Conservation (phyloP, 148 eudicot species). For the Agrostemma githago region DNA sequence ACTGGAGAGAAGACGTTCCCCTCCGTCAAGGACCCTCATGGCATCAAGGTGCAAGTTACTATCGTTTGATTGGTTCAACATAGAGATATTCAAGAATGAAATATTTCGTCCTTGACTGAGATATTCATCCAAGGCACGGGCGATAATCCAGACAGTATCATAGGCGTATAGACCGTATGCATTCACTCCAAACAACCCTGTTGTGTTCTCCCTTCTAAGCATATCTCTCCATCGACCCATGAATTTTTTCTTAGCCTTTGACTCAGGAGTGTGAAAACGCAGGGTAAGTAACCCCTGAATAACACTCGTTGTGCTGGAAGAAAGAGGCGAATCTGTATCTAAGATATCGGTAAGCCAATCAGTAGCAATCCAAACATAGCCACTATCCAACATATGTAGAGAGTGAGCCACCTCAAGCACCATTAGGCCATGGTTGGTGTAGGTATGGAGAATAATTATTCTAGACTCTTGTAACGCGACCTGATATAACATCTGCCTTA, state of each 20-base stretch:
- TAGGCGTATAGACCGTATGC: slow-evolving; percentile 65
- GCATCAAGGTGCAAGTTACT: slow-evolving; percentile 45
- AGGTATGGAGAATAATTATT: slow-evolving; percentile 49
- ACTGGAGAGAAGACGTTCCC: slow-evolving; percentile 35
- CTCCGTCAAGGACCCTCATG: slow-evolving; percentile 62
- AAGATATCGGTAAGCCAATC: slow-evolving; percentile 56
- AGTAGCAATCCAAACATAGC: slow-evolving; percentile 72
- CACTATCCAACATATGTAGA: slow-evolving; percentile 52
- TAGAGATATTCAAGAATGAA: slow-evolving; percentile 47
- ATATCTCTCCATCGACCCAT: slow-evolving; percentile 42
- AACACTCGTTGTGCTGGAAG: slow-evolving; percentile 16
- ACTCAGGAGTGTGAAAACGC: slow-evolving; percentile 48
- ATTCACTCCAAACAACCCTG: slow-evolving; percentile 42
- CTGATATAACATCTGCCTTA: slow-evolving; percentile 35
- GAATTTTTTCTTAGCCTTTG: slow-evolving; percentile 38
- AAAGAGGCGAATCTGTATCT: slow-evolving; percentile 41
- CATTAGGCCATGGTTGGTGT: slow-evolving; percentile 33
- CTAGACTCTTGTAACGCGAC: slow-evolving; percentile 45
- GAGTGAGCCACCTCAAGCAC: slow-evolving; percentile 41
- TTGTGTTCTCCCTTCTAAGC: slow-evolving; percentile 23
- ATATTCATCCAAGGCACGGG: slow-evolving; percentile 50
- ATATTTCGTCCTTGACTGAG: slow-evolving; percentile 51
- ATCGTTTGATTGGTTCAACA: slow-evolving; percentile 22
- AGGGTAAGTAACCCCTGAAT: slow-evolving; percentile 55
- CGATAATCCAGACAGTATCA: slow-evolving; percentile 73